Evolutionary conservation across 164 flowering plant genomes (phyloP), one percentile per base, ranked within the genome.

Genomic region (Buxus sempervirens): DNA sequence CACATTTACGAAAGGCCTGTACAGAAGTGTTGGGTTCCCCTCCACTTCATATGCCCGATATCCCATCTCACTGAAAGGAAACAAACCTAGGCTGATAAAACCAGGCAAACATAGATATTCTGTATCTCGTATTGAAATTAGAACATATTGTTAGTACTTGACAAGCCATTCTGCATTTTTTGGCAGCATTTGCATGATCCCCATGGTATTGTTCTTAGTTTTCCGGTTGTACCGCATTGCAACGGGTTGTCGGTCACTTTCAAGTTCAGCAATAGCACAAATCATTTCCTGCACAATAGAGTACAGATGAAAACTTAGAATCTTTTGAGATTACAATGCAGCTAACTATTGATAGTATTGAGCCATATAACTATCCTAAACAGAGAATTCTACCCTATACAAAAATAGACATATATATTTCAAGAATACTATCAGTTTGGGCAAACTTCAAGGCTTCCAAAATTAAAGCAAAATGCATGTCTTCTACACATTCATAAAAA

Each of bases 231-330:
- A 85, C 20, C 79, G 81, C 24, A 60, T 77, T 15, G 86, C 83
- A 57, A 94, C 86, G 21, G 73, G 91, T 74, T 85, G 89, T 71
- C 97, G 80, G 65, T 82, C 87, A 82, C 97, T 94, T 77, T 81
- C 95, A 76, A 94, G 91, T 78, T 86, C 93, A 58, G 93, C 89
- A 73, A 91, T 77, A 48, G 96, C 93, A 79, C 95, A 84, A 58
- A 94, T 75, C 88, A 91, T 94, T 54, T 85, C 93, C 98, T 91
- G 84, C 63, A 64, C 20, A 66, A 59, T 56, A 62, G 21, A 45
- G 27, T 57, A 45, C 54, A 38, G 23, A 60, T 51, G 23, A 49
- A 69, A 67, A 64, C 32, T 69, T 64, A 27, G 51, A 28, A 51
- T 38, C 20, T 41, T 58, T 51, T 8, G 38, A 32, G 26, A 60